Percentiles rank a stretch among this genome's conserved stretches.
Evolutionary conservation across 73 alveolate genomes (phyloP).

Genomic region (Effrenium voratum): DNA sequence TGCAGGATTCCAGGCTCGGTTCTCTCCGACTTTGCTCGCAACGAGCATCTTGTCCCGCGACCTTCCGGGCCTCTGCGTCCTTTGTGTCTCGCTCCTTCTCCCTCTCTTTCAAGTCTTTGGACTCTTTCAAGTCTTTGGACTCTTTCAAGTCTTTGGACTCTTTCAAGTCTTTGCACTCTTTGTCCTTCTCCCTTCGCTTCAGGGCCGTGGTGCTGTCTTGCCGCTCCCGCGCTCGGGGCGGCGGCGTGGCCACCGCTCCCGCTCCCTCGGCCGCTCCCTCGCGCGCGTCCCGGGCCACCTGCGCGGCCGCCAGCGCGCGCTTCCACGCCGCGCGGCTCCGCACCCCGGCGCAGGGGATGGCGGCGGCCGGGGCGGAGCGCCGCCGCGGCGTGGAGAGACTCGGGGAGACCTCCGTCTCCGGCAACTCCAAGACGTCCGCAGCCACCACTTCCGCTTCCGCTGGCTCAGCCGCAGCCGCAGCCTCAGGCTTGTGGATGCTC

Average conservation of each 20-base stretch:
- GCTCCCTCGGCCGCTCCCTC: too few relatives aligned
- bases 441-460: not conserved
- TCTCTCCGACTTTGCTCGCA: not conserved
- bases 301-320: not conserved
- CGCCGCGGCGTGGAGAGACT: not conserved
- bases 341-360: slow-evolving; percentile 31
- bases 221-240: not conserved
- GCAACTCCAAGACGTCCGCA: not conserved
- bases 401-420: not conserved
- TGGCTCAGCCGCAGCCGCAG: not conserved
- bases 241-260: not conserved
- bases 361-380: slow-evolving; percentile 60
- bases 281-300: too few relatives aligned
- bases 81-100: too few relatives aligned
- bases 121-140: too few relatives aligned
- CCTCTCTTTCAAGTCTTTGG: not conserved
- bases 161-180: too few relatives aligned
- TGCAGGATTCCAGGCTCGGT: not conserved
- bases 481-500: not conserved
- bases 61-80: too few relatives aligned
- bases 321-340: slow-evolving; percentile 89
- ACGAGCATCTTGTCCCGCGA: too few relatives aligned
- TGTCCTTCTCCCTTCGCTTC: too few relatives aligned
- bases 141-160: too few relatives aligned
- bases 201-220: slow-evolving; percentile 9